Evolutionary conservation across 345 rosid genomes (phyloP).

Genomic region (Fremontodendron californicum): DNA sequence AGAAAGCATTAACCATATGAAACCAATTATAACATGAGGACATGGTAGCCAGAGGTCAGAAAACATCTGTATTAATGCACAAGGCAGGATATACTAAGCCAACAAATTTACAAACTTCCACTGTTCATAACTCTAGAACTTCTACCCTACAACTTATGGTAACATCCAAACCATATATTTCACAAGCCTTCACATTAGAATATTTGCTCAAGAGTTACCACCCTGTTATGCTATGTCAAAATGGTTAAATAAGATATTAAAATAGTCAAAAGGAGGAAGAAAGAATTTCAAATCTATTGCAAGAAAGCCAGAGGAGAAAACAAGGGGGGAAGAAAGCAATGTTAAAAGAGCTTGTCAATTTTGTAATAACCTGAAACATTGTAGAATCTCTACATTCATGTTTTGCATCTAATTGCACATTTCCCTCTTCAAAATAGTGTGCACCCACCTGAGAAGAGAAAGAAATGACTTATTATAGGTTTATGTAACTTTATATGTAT

Average conservation of each 20-base stretch:
- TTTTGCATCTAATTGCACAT: conserved; percentile 91
- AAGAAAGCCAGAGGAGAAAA: background rate
- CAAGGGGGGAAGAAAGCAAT: background rate
- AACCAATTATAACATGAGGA: background rate
- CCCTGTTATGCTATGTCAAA: background rate
- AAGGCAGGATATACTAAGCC: background rate
- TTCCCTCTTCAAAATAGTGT: conserved; percentile 98
- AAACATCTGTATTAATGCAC: background rate
- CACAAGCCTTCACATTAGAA: background rate
- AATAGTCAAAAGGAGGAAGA: background rate
- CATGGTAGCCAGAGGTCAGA: background rate
- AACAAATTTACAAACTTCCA: background rate
- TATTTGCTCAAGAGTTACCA: background rate
- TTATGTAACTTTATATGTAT: background rate
- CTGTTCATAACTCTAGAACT: background rate
- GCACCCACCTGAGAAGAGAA: conserved; percentile 67
- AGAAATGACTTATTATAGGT: conserved; percentile 1
- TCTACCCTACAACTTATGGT: background rate
- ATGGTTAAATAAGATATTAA: background rate
- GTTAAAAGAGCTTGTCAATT: background rate
- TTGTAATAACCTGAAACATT: conserved; percentile 62
- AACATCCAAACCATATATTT: conserved; percentile 1
- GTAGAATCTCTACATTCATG: conserved; percentile 82
- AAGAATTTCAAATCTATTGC: background rate
- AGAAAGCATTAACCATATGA: background rate